phyloP scores from a whole-genome alignment of 2,329 filamentous ascomycete genomes.

The Calonectria henricotiae region DNA sequence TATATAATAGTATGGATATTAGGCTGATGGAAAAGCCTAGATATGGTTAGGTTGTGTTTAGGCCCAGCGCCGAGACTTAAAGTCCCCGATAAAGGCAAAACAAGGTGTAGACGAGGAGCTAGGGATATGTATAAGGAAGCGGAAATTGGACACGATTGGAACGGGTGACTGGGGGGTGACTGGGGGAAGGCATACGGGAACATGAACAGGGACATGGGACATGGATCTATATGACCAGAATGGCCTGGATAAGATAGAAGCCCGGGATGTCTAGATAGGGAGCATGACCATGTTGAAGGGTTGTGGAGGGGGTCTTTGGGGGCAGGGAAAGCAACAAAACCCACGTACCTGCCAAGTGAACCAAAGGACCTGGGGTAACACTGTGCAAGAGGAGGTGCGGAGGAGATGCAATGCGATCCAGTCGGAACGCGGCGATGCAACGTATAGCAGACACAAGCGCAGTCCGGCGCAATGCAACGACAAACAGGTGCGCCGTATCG shows the following conservation, averaged over 20 bases:
- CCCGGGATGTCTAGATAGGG: slow-evolving; percentile 18
- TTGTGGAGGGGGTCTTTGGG: not conserved
- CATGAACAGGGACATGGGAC: slow-evolving; percentile 28
- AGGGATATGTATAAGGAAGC: slow-evolving; percentile 31
- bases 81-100: slow-evolving; percentile 29
- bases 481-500: slow-evolving; percentile 45
- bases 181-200: slow-evolving; percentile 39
- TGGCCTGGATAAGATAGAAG: slow-evolving; percentile 31
- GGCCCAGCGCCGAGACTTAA: slow-evolving; percentile 22
- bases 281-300: slow-evolving; percentile 1
- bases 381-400: slow-evolving; percentile 12
- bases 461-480: slow-evolving; percentile 48
- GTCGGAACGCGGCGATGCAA: slow-evolving; percentile 43
- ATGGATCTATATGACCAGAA: slow-evolving; percentile 28
- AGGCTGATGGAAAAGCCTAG: slow-evolving; percentile 7
- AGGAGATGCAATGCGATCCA: slow-evolving; percentile 37
- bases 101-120: slow-evolving; percentile 45
- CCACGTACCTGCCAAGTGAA: slow-evolving; percentile 22
- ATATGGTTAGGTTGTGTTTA: slow-evolving; percentile 33
- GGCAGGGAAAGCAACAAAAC: slow-evolving; percentile 9
- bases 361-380: slow-evolving; percentile 28
- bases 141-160: slow-evolving; percentile 43
- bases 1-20: slow-evolving; percentile 32
- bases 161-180: slow-evolving; percentile 40
- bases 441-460: slow-evolving; percentile 39